A percentile compares a stretch with the other conserved stretches of the same genome.
Evolutionary conservation across 768 basidiomycete genomes (phyloP).

Genomic region (Hygrocybe coccinea): DNA sequence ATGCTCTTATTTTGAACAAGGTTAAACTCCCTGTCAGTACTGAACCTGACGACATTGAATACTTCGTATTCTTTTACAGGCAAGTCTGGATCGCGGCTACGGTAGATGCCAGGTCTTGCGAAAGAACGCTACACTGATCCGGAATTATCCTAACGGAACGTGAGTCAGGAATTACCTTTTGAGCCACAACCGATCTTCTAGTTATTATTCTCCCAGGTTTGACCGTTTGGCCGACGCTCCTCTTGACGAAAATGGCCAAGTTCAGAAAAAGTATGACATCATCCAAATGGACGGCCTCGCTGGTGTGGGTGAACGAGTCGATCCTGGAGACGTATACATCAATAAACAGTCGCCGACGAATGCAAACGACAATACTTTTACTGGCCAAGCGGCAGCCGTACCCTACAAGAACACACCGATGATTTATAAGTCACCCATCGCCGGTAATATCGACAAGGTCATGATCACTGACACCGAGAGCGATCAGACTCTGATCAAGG

Average conservation of each 20-base stretch:
- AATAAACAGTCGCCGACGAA: conserved; percentile 96
- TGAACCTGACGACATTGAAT: conserved; percentile 1
- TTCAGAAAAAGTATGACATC: conserved; percentile 83
- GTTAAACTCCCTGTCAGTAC: conserved; percentile 32
- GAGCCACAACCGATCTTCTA: neutral
- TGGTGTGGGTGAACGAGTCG: conserved; percentile 90
- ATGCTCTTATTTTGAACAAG: conserved; percentile 94
- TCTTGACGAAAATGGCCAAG: conserved; percentile 71
- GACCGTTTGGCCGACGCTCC: conserved; percentile 95
- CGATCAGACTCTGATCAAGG: conserved; percentile 95
- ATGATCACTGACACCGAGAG: conserved; percentile 96
- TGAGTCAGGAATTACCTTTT: conserved; percentile 40
- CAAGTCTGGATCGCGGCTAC: conserved; percentile 94
- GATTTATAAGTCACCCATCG: conserved; percentile 89
- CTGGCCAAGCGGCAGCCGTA: conserved; percentile 74
- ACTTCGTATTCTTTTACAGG: conserved; percentile 40
- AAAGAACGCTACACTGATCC: conserved; percentile 89
- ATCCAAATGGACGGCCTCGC: conserved; percentile 91
- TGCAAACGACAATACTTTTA: conserved; percentile 86
- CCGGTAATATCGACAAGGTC: conserved; percentile 95
- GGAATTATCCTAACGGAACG: conserved; percentile 97
- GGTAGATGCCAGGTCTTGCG: conserved; percentile 96
- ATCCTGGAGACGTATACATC: conserved; percentile 90
- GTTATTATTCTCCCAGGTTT: conserved; percentile 48
- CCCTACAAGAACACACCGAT: conserved; percentile 91